Conservation (phyloP, 805 yeast species). For the Wickerhamomyces bovis region DNA sequence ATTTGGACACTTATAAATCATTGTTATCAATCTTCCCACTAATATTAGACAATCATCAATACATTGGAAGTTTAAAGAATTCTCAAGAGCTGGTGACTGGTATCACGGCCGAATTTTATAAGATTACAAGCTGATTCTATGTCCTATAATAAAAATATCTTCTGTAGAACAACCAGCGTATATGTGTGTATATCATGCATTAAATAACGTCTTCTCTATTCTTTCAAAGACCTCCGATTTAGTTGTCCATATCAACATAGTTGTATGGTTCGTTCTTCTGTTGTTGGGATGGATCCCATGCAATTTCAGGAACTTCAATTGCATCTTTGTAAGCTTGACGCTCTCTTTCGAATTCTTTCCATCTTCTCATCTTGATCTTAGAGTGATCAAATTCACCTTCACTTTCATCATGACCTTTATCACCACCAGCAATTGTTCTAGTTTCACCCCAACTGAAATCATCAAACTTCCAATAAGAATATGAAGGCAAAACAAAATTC, state of each 20-base stretch:
- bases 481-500: constrained; percentile 83
- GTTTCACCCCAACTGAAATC: constrained; percentile 98
- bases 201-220: not conserved
- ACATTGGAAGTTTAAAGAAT: constrained; percentile 11
- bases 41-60: constrained; percentile 19
- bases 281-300: constrained; percentile 24
- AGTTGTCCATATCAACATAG: constrained; percentile 8
- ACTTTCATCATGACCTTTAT: constrained; percentile 58
- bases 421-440: constrained; percentile 68
- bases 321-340: constrained; percentile 15
- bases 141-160: too few species aligned
- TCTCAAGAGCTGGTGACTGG: constrained; percentile 14
- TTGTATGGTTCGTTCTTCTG: constrained; percentile 8
- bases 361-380: constrained; percentile 80
- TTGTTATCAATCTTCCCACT: constrained; percentile 18
- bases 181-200: not conserved
- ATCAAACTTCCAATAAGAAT: constrained; percentile 93
- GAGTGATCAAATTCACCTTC: constrained; percentile 92
- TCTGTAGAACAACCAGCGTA: too few species aligned
- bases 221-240: not conserved
- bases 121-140: constrained; percentile 11
- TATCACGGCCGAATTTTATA: constrained; percentile 21
- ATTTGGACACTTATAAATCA: constrained; percentile 3
- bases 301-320: constrained; percentile 20
- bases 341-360: constrained; percentile 90